Conservation (phyloP, 2,329 filamentous ascomycete genomes). For the Arthrobotrys sphaeroides region DNA sequence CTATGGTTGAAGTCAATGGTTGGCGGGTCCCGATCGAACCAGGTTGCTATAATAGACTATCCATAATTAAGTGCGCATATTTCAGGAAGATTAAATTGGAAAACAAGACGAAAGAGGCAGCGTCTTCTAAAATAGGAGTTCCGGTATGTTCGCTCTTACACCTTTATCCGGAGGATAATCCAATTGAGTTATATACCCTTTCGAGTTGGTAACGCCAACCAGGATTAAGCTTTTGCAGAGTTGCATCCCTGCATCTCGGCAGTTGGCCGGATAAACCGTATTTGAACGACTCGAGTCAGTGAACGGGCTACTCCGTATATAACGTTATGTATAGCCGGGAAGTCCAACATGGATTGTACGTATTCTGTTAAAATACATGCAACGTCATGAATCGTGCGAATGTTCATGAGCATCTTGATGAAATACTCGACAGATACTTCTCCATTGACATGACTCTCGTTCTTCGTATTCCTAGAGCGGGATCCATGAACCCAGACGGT, state of each 20-base stretch:
- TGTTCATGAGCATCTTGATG: background rate
- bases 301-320: background rate
- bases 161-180: background rate
- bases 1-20: background rate
- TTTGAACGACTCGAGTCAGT: slow-evolving; percentile 13
- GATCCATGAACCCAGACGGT: background rate
- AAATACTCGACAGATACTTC: background rate
- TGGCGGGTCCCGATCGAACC: background rate
- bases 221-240: slow-evolving; percentile 5
- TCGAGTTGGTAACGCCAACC: background rate
- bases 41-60: background rate
- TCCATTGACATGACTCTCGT: background rate
- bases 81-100: background rate
- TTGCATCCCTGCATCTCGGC: slow-evolving; percentile 2
- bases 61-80: background rate
- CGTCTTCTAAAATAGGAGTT: background rate
- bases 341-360: slow-evolving; percentile 9
- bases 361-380: slow-evolving; percentile 3
- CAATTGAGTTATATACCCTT: slow-evolving; percentile 7
- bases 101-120: background rate
- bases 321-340: background rate
- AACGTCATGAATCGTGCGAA: background rate
- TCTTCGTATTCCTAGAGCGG: background rate
- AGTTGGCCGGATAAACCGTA: slow-evolving; percentile 23
- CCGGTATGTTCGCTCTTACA: background rate